Base-by-base conservation (phyloP, 2,329 filamentous ascomycete species). In the Fusarium sp. region DNA sequence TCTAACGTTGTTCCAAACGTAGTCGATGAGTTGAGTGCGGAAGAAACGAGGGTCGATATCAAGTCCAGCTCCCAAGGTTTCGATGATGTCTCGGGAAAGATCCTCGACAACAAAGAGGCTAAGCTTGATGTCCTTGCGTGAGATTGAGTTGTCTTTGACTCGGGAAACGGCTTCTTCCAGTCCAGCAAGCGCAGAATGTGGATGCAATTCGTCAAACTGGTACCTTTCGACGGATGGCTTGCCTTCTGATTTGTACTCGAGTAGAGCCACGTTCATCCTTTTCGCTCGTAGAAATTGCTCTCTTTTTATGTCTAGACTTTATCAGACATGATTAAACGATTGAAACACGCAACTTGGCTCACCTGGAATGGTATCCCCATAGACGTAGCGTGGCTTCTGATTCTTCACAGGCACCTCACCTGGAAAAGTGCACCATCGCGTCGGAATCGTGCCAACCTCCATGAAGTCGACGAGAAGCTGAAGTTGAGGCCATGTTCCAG, bases 61-160 rank as follows among this genome's bases (percentile, higher is more conserved):
- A 14, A 62, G 31, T 14, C 29, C 40, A 14, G 59, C 27, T 22
- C 59, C 59, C 6, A 62, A 8, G 4, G 59, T 62, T 38, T 62
- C 59, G 16, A 62, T 62, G 31, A 62, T 45, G 20, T 33, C 40
- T n/a, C 42, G 59, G 14, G 59, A 47, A n/a, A 62, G 59, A 16
- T 62, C 59, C n/a, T 62, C 59, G 2, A 62, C 59, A 5, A 62
- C 40, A 35, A 50, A 62, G 5, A 62, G 59, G 27, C 40, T 62
- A 20, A 62, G 45, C 22, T 36, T 36, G 14, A 31, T n/a, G 9
- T 40, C 22, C 9, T 9, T 20, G 18, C 56, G 22, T 5, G 36
- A 25, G 27, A 1, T 31, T 14, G 27, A 31, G 8, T 38, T 58
- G 3, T 36, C 33, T 8, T 36, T 13, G 22, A 36, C 22, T 20